Conservation (phyloP, 2,329 filamentous ascomycete genomes). For the Coleophoma crateriformis region DNA sequence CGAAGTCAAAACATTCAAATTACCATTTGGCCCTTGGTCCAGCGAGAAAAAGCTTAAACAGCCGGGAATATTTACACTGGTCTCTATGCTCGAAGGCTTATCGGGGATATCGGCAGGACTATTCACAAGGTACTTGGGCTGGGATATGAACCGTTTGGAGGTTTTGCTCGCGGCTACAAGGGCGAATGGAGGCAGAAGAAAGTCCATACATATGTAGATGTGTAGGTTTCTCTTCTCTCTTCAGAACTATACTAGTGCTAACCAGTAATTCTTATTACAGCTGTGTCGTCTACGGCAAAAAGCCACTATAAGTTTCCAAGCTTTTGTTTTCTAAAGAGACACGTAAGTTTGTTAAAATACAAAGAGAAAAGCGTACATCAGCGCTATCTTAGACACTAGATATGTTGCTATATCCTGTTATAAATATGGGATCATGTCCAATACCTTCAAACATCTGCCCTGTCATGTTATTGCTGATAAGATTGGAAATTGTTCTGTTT, state of each 20-base stretch:
- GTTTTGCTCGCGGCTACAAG: slow-evolving; percentile 13
- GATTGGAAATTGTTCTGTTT: too few species aligned
- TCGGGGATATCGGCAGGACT: slow-evolving; percentile 10
- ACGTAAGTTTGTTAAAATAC: too few species aligned
- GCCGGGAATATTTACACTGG: neutral
- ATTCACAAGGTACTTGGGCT: slow-evolving; percentile 13
- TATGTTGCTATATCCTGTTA: too few species aligned
- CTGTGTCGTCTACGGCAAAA: slow-evolving; percentile 5
- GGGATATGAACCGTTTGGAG: slow-evolving; percentile 13
- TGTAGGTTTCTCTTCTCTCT: slow-evolving; percentile 5
- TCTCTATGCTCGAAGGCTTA: slow-evolving; percentile 4
- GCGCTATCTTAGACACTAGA: too few species aligned
- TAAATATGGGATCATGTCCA: too few species aligned
- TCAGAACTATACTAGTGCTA: neutral
- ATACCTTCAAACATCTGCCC: too few species aligned
- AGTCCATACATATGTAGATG: slow-evolving; percentile 12
- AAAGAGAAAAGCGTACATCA: too few species aligned
- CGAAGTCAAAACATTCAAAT: neutral
- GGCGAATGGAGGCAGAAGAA: slow-evolving; percentile 10
- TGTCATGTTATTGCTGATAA: too few species aligned
- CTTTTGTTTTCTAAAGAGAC: too few species aligned
- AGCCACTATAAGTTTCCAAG: slow-evolving; percentile 1
- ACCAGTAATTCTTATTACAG: too few species aligned
- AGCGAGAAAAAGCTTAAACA: neutral
- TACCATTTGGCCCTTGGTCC: neutral